Base-by-base conservation (phyloP, 2,329 filamentous ascomycete genomes). In the Ceratocystis eucalypticola region DNA sequence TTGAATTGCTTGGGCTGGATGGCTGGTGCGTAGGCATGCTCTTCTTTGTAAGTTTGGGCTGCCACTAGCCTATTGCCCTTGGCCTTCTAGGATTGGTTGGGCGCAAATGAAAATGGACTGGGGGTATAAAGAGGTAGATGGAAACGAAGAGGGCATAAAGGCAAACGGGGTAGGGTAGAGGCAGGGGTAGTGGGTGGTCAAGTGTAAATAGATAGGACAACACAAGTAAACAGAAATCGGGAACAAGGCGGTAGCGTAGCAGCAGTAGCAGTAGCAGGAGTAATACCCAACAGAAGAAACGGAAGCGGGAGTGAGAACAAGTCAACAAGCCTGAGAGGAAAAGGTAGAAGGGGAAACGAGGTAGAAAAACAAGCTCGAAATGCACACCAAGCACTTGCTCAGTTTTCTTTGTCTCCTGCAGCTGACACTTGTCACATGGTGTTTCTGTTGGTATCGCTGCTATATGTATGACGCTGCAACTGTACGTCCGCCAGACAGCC, bases 1-100 rank as follows among this genome's bases (percentile, higher is more conserved):
- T 57, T n/a, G 17, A 8, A 33, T 33, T 57, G 53, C 53, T 57
- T 57, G 53, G 53, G 53, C 53, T 53, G 48, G 48, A 57, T 57
- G 53, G 53, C 53, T 30, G 53, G 53, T 57, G 53, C 25, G 15
- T 57, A 5, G 10, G 12, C 22, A 57, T 7, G 53, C 17, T 57
- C 53, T 41, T 30, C 28, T 64, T 48, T 64, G 17, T 20, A n/a
- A n/a, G 41, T 64, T 67, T 67, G 44, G 66, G 62, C 62, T 67
- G 65, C 61, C 41, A 64, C 62, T 64, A 28, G 41, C 57, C 65
- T 62, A 41, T 44, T 22, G 48, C 48, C 48, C 45, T 57, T 20
- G 62, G 46, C 46, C n/a, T 57, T 17, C 53, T 30, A 33, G 53
- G 53, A 57, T 64, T 48, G 46, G 57, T 67, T 67, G 65, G 65